Percentiles rank a stretch among this genome's conserved stretches.
phyloP scores from a whole-genome alignment of 768 basidiomycete species.

The Butyriboletus loyo region DNA sequence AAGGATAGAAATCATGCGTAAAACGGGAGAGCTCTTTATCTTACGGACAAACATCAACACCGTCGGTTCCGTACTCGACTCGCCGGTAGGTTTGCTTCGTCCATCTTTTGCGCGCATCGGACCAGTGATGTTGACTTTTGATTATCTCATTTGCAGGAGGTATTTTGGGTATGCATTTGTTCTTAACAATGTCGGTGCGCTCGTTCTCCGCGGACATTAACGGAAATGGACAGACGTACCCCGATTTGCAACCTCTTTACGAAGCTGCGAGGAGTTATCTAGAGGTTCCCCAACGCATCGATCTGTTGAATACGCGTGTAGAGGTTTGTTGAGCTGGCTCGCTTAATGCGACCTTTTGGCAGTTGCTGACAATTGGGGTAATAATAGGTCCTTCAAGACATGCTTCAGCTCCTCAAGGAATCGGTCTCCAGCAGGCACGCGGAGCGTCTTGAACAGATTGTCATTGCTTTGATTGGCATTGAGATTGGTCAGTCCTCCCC shows the following conservation, averaged over 20 bases:
- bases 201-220: slow-evolving; percentile 19
- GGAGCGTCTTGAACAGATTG: slow-evolving; percentile 89
- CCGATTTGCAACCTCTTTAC: slow-evolving; percentile 93
- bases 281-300: slow-evolving; percentile 91
- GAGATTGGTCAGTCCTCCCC: slow-evolving; percentile 62
- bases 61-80: slow-evolving; percentile 95
- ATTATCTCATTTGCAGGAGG: slow-evolving; percentile 53
- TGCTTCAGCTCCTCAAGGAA: slow-evolving; percentile 93
- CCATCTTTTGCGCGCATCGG: not conserved
- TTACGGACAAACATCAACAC: slow-evolving; percentile 92
- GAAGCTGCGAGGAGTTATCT: slow-evolving; percentile 92
- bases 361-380: not conserved
- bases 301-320: slow-evolving; percentile 89
- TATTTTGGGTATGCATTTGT: slow-evolving; percentile 79
- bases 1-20: slow-evolving; percentile 86
- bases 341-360: not conserved
- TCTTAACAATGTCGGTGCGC: slow-evolving; percentile 1
- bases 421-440: slow-evolving; percentile 89
- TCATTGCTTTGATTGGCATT: slow-evolving; percentile 86
- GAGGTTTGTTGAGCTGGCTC: slow-evolving; percentile 53
- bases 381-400: slow-evolving; percentile 86
- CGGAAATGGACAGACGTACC: slow-evolving; percentile 65
- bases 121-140: not conserved
- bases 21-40: slow-evolving; percentile 93
- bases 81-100: slow-evolving; percentile 59